Conservation (phyloP, 306 rosid species). For the Cucurbita ficifolia region DNA sequence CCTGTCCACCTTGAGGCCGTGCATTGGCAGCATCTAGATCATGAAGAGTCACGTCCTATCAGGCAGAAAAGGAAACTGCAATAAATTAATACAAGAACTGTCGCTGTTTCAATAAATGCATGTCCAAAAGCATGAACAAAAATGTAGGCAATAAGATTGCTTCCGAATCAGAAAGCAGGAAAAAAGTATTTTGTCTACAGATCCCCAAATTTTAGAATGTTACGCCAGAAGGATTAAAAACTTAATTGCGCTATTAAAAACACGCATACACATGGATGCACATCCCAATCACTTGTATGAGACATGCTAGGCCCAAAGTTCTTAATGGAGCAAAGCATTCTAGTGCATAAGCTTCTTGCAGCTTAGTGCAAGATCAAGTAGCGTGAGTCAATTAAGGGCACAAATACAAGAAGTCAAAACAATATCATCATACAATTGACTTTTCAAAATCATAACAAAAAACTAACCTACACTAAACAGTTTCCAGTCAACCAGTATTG, state of each 20-base stretch:
- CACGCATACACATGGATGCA: neutral
- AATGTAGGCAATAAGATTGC: neutral
- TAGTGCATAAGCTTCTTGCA: neutral
- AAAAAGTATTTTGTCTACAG: neutral
- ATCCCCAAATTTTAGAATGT: neutral
- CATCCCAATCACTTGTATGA: neutral
- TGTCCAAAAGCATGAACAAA: neutral
- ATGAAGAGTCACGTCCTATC: slow-evolving; percentile 84
- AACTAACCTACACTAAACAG: neutral
- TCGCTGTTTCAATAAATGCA: neutral
- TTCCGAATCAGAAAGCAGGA: neutral
- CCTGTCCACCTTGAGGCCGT: slow-evolving; percentile 96
- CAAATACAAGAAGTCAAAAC: neutral
- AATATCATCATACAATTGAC: neutral
- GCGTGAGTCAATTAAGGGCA: neutral
- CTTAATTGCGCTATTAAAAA: neutral
- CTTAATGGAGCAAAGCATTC: neutral
- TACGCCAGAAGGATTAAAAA: neutral
- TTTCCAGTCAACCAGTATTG: neutral
- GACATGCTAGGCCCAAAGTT: neutral
- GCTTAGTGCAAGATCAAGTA: neutral
- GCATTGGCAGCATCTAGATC: slow-evolving; percentile 17
- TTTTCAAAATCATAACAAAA: neutral
- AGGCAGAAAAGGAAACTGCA: neutral
- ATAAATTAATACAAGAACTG: neutral